phyloP scores from a whole-genome alignment of 2,329 filamentous ascomycete genomes.

The Bertia moriformis region DNA sequence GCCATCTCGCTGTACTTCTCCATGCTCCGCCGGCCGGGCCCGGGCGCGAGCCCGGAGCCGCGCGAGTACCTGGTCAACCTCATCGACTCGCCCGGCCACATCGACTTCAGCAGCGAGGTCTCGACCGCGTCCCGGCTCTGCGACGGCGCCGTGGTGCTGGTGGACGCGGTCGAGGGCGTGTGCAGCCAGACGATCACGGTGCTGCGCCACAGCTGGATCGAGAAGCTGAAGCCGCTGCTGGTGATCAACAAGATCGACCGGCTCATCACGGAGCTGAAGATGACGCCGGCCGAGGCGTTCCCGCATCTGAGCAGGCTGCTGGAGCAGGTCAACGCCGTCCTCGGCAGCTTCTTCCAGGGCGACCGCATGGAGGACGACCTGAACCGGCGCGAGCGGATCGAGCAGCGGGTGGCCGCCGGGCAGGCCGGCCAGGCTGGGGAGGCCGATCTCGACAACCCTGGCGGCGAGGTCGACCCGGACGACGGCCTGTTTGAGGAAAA shows the following conservation, averaged over 20 bases:
- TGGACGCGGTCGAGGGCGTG: constrained; percentile 93
- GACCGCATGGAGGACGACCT: constrained; percentile 98
- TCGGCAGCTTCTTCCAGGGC: constrained; percentile 94
- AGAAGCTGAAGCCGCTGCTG: constrained; percentile 84
- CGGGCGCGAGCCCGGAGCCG: constrained; percentile 53
- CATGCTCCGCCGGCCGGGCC: constrained; percentile 61
- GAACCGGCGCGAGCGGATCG: constrained; percentile 86
- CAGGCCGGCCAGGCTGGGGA: constrained; percentile 38
- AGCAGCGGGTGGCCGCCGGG: constrained; percentile 65
- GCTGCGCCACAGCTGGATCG: constrained; percentile 82
- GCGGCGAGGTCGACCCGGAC: constrained; percentile 34
- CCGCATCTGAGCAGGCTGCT: constrained; percentile 76
- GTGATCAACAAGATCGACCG: constrained; percentile 99
- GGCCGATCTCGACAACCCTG: constrained; percentile 19
- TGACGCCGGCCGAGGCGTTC: constrained; percentile 82
- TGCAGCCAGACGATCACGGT: constrained; percentile 98
- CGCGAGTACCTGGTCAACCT: constrained; percentile 93
- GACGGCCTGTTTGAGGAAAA: constrained; percentile 69
- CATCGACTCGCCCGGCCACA: constrained; percentile 95
- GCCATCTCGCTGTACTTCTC: constrained; percentile 95
- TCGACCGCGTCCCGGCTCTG: constrained; percentile 88
- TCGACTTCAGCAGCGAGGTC: constrained; percentile 96
- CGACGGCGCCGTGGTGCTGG: constrained; percentile 83
- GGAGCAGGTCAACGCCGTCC: constrained; percentile 91
- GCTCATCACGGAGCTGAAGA: constrained; percentile 81